Evolutionary conservation across 2,329 filamentous ascomycete genomes (phyloP), one percentile per base, ranked within the genome.

Genomic region (Diatrype stigma): DNA sequence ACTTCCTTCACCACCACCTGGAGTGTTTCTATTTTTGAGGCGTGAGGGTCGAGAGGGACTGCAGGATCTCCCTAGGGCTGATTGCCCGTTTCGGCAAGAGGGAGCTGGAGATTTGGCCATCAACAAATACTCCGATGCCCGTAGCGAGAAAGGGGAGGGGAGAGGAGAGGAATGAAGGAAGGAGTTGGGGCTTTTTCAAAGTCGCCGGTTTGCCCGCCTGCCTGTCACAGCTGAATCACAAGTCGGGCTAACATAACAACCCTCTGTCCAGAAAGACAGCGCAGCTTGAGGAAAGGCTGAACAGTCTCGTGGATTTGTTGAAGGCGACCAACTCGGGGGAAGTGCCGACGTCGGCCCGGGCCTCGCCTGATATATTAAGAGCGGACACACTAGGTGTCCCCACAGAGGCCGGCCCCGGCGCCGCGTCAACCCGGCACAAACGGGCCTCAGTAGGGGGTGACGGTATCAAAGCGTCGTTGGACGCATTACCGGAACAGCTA

Each of bases 281-380:
- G 1, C 75, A 78, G 51, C 72, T 79, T 14, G 76, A 79, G 52
- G 71, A 78, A 50, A 70, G 73, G 6, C 62, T 79, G 7, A 76
- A 79, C 53, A 75, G 73, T 17, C 67, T 80, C 1, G 72, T 79
- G 21, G 73, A 74, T 47, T 65, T 77, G 0, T 66, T 80, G 2
- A 72, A 73, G 32, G 72, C 74, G 1, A 69, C 70, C 2, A 62
- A 58, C 45, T 53, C 56, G 3, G 53, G 51, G 42, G 54, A 60
- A 23, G 34, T 50, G 17, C 54, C 56, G 37, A 28, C 35, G 22
- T 48, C 58, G 12, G 49, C 54, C 26, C 50, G 49, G n/a, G 48
- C 51, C 14, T 40, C 47, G 21, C 45, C 55, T 22, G 57, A 51
- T 35, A n/a, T n/a, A n/a, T 17, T 44, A 14, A 49, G 50, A 30